phyloP scores from a whole-genome alignment of 2,329 filamentous ascomycete species.

The Pyrenophora graminea region DNA sequence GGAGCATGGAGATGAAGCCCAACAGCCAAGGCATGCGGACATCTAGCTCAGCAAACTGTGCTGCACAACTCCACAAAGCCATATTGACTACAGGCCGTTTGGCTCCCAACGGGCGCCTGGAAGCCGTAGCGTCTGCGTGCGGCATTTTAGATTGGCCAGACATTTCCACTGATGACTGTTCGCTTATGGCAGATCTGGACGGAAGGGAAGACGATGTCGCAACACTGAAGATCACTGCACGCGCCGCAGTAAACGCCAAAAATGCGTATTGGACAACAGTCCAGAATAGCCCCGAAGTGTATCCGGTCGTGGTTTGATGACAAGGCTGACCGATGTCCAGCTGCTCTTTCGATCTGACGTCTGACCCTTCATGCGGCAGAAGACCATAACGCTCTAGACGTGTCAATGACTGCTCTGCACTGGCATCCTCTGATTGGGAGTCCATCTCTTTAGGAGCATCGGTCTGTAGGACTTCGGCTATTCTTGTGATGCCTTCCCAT shows the following conservation, averaged over 20 bases:
- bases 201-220: conserved; percentile 70
- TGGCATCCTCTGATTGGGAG: conserved; percentile 33
- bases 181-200: conserved; percentile 51
- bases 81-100: conserved; percentile 75
- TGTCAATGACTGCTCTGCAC: conserved; percentile 39
- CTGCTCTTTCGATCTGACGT: conserved; percentile 22
- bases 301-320: conserved; percentile 24
- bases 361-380: conserved; percentile 46
- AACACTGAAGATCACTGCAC: conserved; percentile 67
- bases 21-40: conserved; percentile 88
- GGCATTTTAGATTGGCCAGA: conserved; percentile 37
- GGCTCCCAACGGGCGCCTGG: conserved; percentile 36
- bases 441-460: conserved; percentile 37
- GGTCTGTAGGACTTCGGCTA: conserved; percentile 56
- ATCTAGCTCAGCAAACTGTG: conserved; percentile 73
- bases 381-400: conserved; percentile 63
- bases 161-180: conserved; percentile 35
- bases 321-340: conserved; percentile 19
- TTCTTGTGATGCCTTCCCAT: conserved; percentile 80
- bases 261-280: conserved; percentile 57
- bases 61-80: conserved; percentile 74
- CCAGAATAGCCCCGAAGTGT: conserved; percentile 55
- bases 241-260: conserved; percentile 63
- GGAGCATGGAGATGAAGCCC: conserved; percentile 73
- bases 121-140: conserved; percentile 36